Conservation (phyloP, 805 yeast genomes). For the Yarrowia yakushimensis region DNA sequence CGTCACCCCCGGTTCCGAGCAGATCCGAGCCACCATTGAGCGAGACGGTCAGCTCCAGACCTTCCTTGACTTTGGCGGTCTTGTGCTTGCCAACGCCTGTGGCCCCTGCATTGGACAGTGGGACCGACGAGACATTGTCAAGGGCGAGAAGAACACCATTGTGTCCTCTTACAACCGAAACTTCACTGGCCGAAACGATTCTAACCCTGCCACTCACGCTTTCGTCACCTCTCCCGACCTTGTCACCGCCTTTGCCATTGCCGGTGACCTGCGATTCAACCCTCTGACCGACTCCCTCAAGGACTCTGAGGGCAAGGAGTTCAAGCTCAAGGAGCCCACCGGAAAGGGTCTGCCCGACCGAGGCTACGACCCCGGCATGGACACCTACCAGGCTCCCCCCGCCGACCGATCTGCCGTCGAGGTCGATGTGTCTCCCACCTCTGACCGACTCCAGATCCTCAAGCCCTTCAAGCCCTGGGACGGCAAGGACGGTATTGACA, state of each 20-base stretch:
- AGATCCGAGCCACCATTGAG: constrained; percentile 95
- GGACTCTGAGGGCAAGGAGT: constrained; percentile 86
- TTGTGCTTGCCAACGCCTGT: constrained; percentile 95
- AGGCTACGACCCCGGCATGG: constrained; percentile 91
- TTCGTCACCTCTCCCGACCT: constrained; percentile 96
- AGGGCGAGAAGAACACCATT: constrained; percentile 94
- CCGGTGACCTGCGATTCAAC: constrained; percentile 96
- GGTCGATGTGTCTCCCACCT: constrained; percentile 78
- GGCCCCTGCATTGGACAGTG: constrained; percentile 99
- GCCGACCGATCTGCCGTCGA: constrained; percentile 68
- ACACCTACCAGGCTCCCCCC: constrained; percentile 98
- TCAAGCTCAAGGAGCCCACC: constrained; percentile 78
- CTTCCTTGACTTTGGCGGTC: constrained; percentile 88
- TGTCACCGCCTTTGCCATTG: constrained; percentile 90
- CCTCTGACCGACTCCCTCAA: constrained; percentile 87
- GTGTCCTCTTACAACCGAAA: constrained; percentile 97
- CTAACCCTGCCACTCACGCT: constrained; percentile 96
- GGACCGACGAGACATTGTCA: constrained; percentile 91
- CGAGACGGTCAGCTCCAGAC: constrained; percentile 90
- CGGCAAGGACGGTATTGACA: constrained; percentile 82
- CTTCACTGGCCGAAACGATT: constrained; percentile 96
- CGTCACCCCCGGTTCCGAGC: constrained; percentile 98
- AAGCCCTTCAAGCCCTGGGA: constrained; percentile 95
- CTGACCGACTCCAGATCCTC: constrained; percentile 94
- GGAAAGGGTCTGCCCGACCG: constrained; percentile 86